A percentile compares a stretch with the other conserved stretches of the same genome.
phyloP scores from a whole-genome alignment of 139 green algal species.

The Volvox reticuliferus region DNA sequence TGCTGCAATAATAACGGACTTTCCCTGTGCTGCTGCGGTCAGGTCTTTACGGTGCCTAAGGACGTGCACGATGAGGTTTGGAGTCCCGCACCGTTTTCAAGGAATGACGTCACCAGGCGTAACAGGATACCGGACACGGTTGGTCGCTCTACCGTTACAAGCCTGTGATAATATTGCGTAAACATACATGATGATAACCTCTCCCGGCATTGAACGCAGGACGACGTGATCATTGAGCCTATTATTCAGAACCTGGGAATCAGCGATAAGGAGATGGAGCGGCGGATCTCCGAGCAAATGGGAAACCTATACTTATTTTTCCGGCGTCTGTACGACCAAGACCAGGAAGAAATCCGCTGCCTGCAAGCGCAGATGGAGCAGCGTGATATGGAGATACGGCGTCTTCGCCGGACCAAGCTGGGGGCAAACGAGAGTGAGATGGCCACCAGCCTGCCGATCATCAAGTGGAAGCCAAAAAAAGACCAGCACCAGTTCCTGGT shows the following conservation, averaged over 20 bases:
- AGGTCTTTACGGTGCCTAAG: slow-evolving; percentile 26
- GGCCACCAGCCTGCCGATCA: neutral
- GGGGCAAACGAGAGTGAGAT: neutral
- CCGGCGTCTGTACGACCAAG: slow-evolving; percentile 52
- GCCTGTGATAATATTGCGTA: too few relatives aligned
- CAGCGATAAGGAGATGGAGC: slow-evolving; percentile 44
- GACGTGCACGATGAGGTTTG: slow-evolving; percentile 28
- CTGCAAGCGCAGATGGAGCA: slow-evolving; percentile 46
- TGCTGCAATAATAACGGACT: neutral
- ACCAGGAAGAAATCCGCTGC: slow-evolving; percentile 39
- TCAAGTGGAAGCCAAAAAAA: neutral
- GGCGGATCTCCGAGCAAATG: slow-evolving; percentile 43
- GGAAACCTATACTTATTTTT: slow-evolving; percentile 60
- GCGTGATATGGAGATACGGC: slow-evolving; percentile 42
- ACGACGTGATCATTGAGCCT: slow-evolving; percentile 49
- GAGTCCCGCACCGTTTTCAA: too few relatives aligned
- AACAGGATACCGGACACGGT: neutral
- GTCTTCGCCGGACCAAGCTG: neutral
- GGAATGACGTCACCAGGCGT: too few relatives aligned
- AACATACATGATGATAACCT: too few relatives aligned
- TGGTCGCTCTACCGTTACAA: neutral
- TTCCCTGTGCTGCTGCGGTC: neutral
- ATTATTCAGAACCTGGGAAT: slow-evolving; percentile 46
- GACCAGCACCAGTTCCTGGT: neutral
- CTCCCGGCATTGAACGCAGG: slow-evolving; percentile 5